Evolutionary conservation across 352 stramenopile genomes (phyloP), one percentile per base, ranked within the genome.

Genomic region (Globisporangium okanoganense): DNA sequence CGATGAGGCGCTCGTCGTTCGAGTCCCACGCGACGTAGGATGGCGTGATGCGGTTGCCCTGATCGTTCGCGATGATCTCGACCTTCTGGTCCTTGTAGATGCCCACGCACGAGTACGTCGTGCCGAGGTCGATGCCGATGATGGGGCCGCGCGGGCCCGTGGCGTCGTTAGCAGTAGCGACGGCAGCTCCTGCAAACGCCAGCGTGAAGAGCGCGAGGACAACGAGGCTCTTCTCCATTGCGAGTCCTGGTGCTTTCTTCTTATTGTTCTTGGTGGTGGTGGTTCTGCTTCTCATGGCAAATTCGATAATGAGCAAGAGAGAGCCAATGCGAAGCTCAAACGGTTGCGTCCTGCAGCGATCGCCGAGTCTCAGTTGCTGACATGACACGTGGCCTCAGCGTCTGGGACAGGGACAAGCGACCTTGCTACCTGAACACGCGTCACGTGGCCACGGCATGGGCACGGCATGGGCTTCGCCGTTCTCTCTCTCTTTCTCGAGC

Each of bases 11-110:
- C 71, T 99, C 97, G 60, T 97, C 94, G 69, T 92, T 93, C 56
- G 94, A 85, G 69, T 96, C 88, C 89, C 90, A 99, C 27, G 96
- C 94, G 49, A 99, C 97, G 72, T 99, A 99, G 43, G 95, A 99
- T 12, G 98, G 97, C 59, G 97, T 99, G 72, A 99, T 99, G 74
- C 97, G 96, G 81, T 99, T 99, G 35, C 96, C 95, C 69, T 98
- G 90, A 76, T 98, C 92, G 76, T 99, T 98, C 45, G 92, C 80
- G 59, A 98, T 97, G 79, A 99, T 98, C 70, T 98, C 92, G n/a
- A 98, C 94, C 62, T 95, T 90, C 52, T 96, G 88, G 69, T 98
- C 88, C 78, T 98, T 96, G 75, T 94, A 96, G 44, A 98, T 33
- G 24, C 91, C 91, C 22, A 98, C 93, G 68, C 93, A 98, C 58